phyloP scores from a whole-genome alignment of 306 rosid genomes.

The Quercus dentata region DNA sequence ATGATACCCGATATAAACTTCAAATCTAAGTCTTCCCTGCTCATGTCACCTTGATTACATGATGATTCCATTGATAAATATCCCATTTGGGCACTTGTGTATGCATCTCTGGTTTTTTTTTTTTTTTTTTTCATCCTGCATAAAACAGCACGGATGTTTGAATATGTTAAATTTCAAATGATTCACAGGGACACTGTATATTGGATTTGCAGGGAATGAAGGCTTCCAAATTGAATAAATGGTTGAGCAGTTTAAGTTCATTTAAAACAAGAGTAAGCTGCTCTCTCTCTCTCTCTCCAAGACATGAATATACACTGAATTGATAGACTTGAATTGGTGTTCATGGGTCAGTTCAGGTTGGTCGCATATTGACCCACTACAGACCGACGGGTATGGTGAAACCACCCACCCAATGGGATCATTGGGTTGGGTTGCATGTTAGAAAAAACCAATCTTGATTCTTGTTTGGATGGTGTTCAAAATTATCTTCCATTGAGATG shows the following conservation, averaged over 20 bases:
- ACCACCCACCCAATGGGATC: no score
- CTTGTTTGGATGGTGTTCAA: no score
- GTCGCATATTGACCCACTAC: no score
- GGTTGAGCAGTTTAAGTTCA: neutral
- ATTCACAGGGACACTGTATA: neutral
- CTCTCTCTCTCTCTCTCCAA: neutral
- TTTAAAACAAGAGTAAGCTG: neutral
- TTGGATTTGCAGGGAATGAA: neutral
- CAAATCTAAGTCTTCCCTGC: neutral
- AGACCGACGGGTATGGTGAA: no score
- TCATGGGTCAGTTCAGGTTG: no score
- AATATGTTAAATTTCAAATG: neutral
- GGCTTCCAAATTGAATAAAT: neutral
- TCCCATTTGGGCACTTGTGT: neutral
- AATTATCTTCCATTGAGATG: no score
- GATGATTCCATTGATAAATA: neutral
- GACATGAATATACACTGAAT: neutral
- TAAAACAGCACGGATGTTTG: neutral
- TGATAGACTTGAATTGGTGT: neutral
- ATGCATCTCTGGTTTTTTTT: neutral
- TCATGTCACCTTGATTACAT: neutral
- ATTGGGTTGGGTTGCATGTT: no score
- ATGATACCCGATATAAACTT: neutral
- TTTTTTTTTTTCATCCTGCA: neutral
- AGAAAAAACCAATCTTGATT: no score